Percentiles rank a stretch among this genome's conserved stretches.
Conservation (phyloP, 805 yeast species). For the Teunomyces lycoperdinae region DNA sequence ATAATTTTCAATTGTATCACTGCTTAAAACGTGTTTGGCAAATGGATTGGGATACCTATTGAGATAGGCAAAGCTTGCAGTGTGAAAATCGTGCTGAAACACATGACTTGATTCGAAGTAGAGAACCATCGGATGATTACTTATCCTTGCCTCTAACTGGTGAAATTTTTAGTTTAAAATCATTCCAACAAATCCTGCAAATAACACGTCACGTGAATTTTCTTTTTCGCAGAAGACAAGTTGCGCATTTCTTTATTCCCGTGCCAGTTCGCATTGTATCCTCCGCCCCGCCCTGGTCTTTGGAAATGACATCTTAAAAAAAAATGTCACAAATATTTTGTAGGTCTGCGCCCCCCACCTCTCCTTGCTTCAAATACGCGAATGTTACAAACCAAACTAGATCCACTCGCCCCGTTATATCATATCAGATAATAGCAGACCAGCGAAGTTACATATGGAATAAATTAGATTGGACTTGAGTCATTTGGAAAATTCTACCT, state of each 20-base stretch:
- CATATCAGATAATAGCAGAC: background rate
- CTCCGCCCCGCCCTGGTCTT: background rate
- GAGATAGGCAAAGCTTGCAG: constrained; percentile 75
- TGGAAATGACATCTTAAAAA: background rate
- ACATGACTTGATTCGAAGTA: constrained; percentile 54
- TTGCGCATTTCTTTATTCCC: no score
- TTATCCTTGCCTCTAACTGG: background rate
- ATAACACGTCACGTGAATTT: background rate
- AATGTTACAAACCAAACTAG: background rate
- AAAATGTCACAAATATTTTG: background rate
- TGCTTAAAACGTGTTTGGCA: constrained; percentile 79
- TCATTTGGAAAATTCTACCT: no score
- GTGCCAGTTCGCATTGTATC: no score
- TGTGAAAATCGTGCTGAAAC: constrained; percentile 64
- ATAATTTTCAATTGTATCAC: constrained; percentile 66
- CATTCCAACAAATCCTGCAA: background rate
- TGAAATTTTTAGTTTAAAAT: background rate
- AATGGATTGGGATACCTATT: constrained; percentile 67
- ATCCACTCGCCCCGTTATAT: background rate
- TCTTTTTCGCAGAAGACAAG: no score
- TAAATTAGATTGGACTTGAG: no score
- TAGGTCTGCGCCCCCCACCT: background rate
- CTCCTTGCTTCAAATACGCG: background rate
- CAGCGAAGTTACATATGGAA: no score
- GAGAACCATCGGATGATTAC: constrained; percentile 52